Conservation (phyloP, 176 grass and related monocot species). For the Canna indica region DNA sequence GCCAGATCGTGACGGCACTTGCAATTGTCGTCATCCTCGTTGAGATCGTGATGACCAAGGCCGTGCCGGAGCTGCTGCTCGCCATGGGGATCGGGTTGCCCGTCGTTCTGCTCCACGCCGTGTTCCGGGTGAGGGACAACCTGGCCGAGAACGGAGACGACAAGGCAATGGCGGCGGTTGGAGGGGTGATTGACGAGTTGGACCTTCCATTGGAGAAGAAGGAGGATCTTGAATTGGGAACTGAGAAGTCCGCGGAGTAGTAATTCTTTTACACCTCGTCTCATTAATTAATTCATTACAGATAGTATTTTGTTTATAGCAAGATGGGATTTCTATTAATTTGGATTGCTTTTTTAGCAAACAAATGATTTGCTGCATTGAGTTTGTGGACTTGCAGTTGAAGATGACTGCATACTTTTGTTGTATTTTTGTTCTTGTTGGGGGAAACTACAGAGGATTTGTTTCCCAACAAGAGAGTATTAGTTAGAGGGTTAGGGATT, state of each 20-base stretch:
- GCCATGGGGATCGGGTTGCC: slow-evolving; percentile 40
- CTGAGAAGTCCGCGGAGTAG: not conserved
- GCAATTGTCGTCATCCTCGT: slow-evolving; percentile 51
- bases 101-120: slow-evolving; percentile 45
- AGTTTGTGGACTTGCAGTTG: no score
- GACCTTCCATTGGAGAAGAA: slow-evolving; percentile 41
- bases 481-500: no score
- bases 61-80: slow-evolving; percentile 47
- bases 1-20: slow-evolving; percentile 37
- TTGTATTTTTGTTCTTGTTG: no score
- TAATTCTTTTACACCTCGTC: no score
- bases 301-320: no score
- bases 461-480: no score
- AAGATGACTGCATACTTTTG: no score
- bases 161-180: not conserved
- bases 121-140: slow-evolving; percentile 63
- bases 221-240: slow-evolving; percentile 23
- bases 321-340: no score
- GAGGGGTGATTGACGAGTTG: slow-evolving; percentile 10
- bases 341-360: no score
- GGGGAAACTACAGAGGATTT: no score
- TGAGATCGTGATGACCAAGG: slow-evolving; percentile 41
- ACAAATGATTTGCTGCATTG: no score
- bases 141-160: slow-evolving; percentile 30
- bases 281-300: no score